Percentiles rank a stretch among this genome's conserved stretches.
phyloP scores from a whole-genome alignment of 495 filamentous ascomycete species.

The Podospora appendiculata region DNA sequence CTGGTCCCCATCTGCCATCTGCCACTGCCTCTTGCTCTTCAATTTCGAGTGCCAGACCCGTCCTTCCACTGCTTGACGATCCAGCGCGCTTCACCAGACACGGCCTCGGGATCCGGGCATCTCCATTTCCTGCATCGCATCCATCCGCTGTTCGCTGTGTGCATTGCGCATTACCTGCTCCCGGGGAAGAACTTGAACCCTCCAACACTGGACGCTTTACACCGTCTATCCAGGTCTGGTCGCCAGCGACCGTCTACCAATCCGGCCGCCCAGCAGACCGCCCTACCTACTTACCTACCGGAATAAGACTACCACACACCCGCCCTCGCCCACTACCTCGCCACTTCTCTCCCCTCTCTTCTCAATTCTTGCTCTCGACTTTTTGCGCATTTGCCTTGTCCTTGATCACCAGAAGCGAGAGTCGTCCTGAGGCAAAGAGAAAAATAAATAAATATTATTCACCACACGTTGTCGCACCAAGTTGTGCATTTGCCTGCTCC shows the following conservation, averaged over 20 bases:
- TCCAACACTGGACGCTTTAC: neutral
- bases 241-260: conserved; percentile 16
- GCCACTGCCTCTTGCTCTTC: conserved; percentile 17
- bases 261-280: conserved; percentile 16
- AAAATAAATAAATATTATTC: conserved; percentile 8
- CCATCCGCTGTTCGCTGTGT: neutral
- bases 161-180: too few species aligned
- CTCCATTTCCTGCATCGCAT: neutral
- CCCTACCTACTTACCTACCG: conserved; percentile 2
- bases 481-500: neutral
- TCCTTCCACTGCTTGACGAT: conserved; percentile 14
- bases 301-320: conserved; percentile 26
- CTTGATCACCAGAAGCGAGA: conserved; percentile 5
- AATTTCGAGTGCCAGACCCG: conserved; percentile 14
- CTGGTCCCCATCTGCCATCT: conserved; percentile 8
- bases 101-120: conserved; percentile 4
- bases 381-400: neutral
- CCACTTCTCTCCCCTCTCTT: conserved; percentile 3
- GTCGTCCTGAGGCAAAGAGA: neutral
- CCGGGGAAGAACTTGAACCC: too few species aligned
- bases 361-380: conserved; percentile 6
- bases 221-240: conserved; percentile 2
- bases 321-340: neutral
- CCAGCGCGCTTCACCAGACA: conserved; percentile 13
- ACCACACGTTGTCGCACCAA: neutral